Base-by-base conservation (phyloP, 2,329 filamentous ascomycete genomes). In the Colletotrichum paranaense region DNA sequence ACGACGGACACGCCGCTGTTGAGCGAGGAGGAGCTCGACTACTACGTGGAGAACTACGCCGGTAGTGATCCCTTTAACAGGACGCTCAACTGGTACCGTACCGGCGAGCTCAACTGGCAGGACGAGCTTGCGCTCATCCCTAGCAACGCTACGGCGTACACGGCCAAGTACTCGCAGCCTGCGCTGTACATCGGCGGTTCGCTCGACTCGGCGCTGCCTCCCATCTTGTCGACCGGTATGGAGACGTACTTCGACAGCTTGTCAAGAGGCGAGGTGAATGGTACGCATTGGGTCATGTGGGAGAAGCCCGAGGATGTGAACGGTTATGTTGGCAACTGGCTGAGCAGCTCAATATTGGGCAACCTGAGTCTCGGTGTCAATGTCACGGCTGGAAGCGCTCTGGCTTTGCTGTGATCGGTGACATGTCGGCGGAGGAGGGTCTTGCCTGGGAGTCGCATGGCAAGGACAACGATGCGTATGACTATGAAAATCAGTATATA, bases 11-110 rank as follows among this genome's bases (percentile, higher is more conserved):
- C 88, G 32, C 86, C 84, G 62, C 79, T 95, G 52, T 75, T 96
- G 75, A 90, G 89, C n/a, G 81, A 87, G 30, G 87, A 93, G 79
- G 93, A 95, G 82, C 82, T 96, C 55, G 91, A 95, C 68, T 93
- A 91, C 83, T 98, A 98, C 81, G 91, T 91, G 16, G 83, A 89
- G 35, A 88, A 95, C 83, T 97, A 92, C 82, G 82, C 86, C 26
- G 42, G 42, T 3, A 88, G 89, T 55, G 89, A 92, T 78, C 94
- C 95, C 53, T 83, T 98, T 76, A 90, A 92, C 76, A 94, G 94
- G 1, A 94, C 95, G 16, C 86, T 95, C 70, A 97, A 95, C 83
- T 98, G 95, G 94, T 99, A 98, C 84, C 91, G 95, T 57, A 93
- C 90, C 2, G 86, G 90, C 12, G 85, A 90, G 80, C 82, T 92